Evolutionary conservation across 2,329 filamentous ascomycete genomes (phyloP).

Genomic region (Rosellinia necatrix): DNA sequence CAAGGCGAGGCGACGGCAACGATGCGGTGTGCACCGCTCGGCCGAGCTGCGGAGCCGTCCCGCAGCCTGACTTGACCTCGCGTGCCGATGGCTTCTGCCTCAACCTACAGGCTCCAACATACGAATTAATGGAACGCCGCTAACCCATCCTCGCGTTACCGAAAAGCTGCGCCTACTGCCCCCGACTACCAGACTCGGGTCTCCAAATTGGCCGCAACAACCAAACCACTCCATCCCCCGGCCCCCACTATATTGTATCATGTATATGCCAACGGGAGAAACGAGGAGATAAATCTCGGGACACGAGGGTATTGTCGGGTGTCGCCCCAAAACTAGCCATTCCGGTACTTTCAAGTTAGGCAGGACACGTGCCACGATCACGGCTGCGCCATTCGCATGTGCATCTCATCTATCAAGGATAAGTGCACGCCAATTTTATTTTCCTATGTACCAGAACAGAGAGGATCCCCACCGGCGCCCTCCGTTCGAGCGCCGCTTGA

Average conservation of each 20-base stretch:
- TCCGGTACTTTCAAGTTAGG: constrained; percentile 1
- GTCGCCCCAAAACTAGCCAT: constrained; percentile 11
- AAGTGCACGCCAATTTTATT: neutral
- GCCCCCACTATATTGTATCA: constrained; percentile 1
- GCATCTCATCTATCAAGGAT: neutral
- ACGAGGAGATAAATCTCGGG: neutral
- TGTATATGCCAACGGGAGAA: neutral
- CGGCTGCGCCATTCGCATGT: constrained; percentile 1
- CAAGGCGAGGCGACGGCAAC: neutral
- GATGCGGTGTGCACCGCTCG: neutral
- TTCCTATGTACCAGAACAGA: neutral
- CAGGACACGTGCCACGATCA: constrained; percentile 1
- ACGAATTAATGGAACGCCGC: constrained; percentile 36
- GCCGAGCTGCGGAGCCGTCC: constrained; percentile 2
- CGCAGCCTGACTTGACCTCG: neutral
- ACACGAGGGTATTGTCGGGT: neutral
- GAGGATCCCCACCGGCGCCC: neutral
- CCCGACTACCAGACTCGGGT: constrained; percentile 11
- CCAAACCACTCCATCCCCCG: constrained; percentile 1
- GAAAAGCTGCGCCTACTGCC: constrained; percentile 20
- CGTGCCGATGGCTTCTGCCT: neutral
- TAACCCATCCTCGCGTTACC: neutral
- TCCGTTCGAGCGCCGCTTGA: constrained; percentile 3
- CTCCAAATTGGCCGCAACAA: constrained; percentile 1
- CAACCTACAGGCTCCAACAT: neutral